Evolutionary conservation across 345 rosid genomes (phyloP), one percentile per base, ranked within the genome.

Genomic region (Citrus medica): DNA sequence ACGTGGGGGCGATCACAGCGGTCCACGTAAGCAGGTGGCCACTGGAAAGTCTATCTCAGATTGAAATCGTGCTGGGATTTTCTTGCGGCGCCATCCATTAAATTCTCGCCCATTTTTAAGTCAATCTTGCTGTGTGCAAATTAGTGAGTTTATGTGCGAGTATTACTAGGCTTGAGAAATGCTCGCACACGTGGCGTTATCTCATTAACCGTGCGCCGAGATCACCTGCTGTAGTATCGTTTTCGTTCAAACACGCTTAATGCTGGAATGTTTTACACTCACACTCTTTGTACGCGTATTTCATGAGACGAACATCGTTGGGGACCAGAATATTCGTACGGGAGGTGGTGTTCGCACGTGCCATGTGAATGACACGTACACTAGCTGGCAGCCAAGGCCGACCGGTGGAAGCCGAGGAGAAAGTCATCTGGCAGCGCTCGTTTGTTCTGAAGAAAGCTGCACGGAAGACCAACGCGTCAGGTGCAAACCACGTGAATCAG

Each of bases 1-100:
- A 68, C 59, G 32, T 75, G 72, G 74, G 40, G 1, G 2, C 1
- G 69, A 78, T 76, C 46, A 1, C 0, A 0, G 0, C 35, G 64
- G 32, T 19, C 37, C 72, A 4, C 33, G 59, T 85, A 42, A 10
- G 16, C 1, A 10, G 84, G 64, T 0, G 6, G 21, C 30, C 28
- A 25, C n/a, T 7, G 21, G 30, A 24, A 48, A 69, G 72, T 77
- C 75, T 12, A 59, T 21, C 27, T n/a, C n/a, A 61, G 35, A 58
- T 58, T 10, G 24, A 30, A 37, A 74, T 9, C 83, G 83, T 81
- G 84, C 69, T 5, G 70, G 65, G 69, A 63, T 80, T 76, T 60
- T 16, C 60, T 35, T 65, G 78, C 75, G 83, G 86, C 83, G 70
- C 63, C 61, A 59, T 28, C 79, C 38, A 42, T 67, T 46, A 30